A percentile compares a stretch with the other conserved stretches of the same genome.
phyloP scores from a whole-genome alignment of 2,329 filamentous ascomycete genomes.

The Aspergillus sp. region DNA sequence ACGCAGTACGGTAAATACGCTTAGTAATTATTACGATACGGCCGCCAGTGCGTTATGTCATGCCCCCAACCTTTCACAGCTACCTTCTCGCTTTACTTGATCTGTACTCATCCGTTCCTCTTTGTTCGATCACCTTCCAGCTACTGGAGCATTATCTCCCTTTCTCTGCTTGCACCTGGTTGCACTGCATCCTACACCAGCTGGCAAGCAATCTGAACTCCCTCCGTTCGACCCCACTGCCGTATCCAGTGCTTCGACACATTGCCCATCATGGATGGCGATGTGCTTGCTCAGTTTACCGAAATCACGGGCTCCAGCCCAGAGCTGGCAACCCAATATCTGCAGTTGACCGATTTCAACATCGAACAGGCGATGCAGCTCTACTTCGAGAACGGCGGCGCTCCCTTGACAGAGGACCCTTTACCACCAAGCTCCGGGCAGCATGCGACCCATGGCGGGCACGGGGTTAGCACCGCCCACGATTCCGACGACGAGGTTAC shows the following conservation, averaged over 20 bases:
- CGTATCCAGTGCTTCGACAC: no score
- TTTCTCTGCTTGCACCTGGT: no score
- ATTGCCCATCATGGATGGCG: constrained; percentile 53
- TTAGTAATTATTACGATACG: neutral
- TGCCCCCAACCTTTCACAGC: no score
- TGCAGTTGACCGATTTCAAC: constrained; percentile 75
- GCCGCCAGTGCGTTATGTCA: no score
- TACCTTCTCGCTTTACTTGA: no score
- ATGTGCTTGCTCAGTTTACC: constrained; percentile 64
- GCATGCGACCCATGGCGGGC: constrained; percentile 24
- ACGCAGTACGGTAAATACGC: neutral
- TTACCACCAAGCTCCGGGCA: constrained; percentile 20
- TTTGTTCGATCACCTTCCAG: no score
- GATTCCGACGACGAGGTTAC: constrained; percentile 64
- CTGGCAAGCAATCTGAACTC: no score
- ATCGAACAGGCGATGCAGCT: constrained; percentile 78
- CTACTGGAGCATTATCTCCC: no score
- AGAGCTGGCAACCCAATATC: constrained; percentile 68
- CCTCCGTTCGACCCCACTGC: no score
- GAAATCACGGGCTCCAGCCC: constrained; percentile 68
- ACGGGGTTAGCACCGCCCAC: constrained; percentile 60
- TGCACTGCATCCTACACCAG: no score
- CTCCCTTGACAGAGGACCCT: constrained; percentile 44
- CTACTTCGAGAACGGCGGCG: constrained; percentile 79
- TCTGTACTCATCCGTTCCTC: no score